Evolutionary conservation across 78 protist species (phyloP), one percentile per base, ranked within the genome.

Genomic region (Dictyostelium firmibasis): DNA sequence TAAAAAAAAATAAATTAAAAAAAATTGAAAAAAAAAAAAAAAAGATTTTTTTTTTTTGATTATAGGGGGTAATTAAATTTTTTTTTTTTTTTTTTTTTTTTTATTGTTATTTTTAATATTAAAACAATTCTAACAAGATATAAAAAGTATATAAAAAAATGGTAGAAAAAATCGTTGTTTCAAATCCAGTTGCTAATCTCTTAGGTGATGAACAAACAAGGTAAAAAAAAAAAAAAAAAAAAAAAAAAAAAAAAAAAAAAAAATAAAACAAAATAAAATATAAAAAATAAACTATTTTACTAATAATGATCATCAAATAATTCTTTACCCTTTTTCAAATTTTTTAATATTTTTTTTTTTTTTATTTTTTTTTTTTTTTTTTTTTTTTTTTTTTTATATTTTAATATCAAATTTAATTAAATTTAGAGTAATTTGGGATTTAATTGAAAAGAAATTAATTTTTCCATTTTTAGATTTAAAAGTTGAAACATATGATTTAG

Each of bases 381-480:
- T 44, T 8, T 44, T 44, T 44, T 44, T 44, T 2, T 44, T 9
- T 44, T 44, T 44, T 9, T 44, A 8, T 44, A 44, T 9, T 44
- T 44, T 9, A 8, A 0, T 7, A 44, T 8, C 7, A 0, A 44
- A 9, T 44, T 44, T 44, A 18, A 57, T 57, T 13, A 18, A 20
- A 20, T 57, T 57, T 41, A 89, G 96, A 83, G 93, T 98, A 6
- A 92, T 98, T 41, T 98, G 99, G 99, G 20, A 18, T 11, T 11
- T 53, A 91, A 98, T 98, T 95, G 97, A 98, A 96, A 97, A 97
- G n/a, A 97, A 97, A 78, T 85, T 95, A 38, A 29, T 91, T 13
- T 47, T 76, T 67, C 95, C 95, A 81, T 95, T 91, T 72, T 85
- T 95, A 25, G 94, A 95, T 70, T 88, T 91, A 23, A 76, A 88